A percentile compares a stretch with the other conserved stretches of the same genome.
phyloP scores from a whole-genome alignment of 2,329 filamentous ascomycete genomes.

The Trichoderma polysporum region DNA sequence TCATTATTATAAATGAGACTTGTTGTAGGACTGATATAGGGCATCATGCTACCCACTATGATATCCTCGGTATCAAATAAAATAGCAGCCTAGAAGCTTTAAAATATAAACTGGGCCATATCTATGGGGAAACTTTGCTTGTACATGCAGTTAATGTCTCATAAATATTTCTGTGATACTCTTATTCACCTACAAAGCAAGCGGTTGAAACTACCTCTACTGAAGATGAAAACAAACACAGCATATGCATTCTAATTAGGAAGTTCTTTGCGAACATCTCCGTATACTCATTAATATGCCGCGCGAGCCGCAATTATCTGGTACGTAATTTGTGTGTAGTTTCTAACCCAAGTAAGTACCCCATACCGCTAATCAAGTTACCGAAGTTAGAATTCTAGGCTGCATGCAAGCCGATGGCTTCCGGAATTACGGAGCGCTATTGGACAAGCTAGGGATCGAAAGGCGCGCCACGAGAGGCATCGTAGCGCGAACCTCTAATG shows the following conservation, averaged over 20 bases:
- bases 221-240: not conserved
- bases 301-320: not conserved
- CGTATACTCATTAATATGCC: not conserved
- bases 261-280: not conserved
- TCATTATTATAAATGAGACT: no score
- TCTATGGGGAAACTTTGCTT: no score
- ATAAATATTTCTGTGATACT: no score
- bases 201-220: no score
- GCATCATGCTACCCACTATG: no score
- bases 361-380: not conserved
- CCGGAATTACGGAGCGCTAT: not conserved
- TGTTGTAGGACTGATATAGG: no score
- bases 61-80: no score
- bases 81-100: no score
- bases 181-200: no score
- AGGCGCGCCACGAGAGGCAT: constrained; percentile 7
- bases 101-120: no score
- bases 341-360: constrained; percentile 1
- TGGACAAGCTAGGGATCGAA: not conserved
- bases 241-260: not conserved
- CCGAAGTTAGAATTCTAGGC: not conserved
- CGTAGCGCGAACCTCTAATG: not conserved
- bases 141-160: no score
- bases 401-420: not conserved
- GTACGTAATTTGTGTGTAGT: not conserved